These are phyloP conservation scores for Pelargonium cotyledonis DNA, from an alignment of 441 rosid genomes.

Conservation along the genomic window DNA sequence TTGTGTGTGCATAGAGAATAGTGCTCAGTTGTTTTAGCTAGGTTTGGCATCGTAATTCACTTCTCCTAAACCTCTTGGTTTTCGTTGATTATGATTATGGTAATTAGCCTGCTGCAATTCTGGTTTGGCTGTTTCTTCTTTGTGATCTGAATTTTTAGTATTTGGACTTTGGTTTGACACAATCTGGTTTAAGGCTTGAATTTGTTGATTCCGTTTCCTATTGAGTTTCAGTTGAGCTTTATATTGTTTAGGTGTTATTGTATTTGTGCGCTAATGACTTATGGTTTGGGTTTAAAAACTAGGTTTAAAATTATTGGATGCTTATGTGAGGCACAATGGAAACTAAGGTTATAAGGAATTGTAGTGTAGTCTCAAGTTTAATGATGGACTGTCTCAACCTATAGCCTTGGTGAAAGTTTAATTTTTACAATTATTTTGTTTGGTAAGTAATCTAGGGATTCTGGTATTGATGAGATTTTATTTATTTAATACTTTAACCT, in stretches of 20 bases:
- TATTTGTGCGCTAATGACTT: not conserved
- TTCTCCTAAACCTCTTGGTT: not conserved
- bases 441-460: not conserved
- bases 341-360: not conserved
- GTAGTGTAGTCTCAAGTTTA: not conserved
- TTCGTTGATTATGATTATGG: not conserved
- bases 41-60: not conserved
- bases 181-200: not conserved
- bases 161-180: not conserved
- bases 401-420: not conserved
- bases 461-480: not conserved
- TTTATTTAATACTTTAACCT: not conserved
- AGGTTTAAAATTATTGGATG: not conserved
- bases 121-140: not conserved
- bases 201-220: not conserved
- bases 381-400: not conserved
- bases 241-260: not conserved
- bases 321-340: not conserved
- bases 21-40: not conserved
- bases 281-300: too few species aligned
- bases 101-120: not conserved
- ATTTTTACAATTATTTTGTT: not conserved
- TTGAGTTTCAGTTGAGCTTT: not conserved
- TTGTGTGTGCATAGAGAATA: not conserved
- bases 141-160: not conserved